Base-by-base conservation (phyloP, 108 stramenopile genomes). In the Licmophora abbreviata region DNA sequence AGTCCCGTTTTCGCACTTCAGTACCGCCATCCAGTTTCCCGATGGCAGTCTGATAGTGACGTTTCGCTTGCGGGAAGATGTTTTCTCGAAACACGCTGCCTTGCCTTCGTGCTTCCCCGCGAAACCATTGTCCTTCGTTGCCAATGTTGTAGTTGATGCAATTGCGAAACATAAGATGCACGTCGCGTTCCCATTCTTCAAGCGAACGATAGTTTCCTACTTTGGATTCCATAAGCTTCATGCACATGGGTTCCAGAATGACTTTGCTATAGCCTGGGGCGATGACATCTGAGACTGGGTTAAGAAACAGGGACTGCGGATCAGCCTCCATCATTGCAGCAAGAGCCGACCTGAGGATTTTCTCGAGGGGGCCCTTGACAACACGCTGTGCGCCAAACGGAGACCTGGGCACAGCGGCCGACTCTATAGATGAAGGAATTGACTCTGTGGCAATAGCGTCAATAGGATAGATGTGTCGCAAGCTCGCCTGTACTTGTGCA, bases 281-380 rank as follows among this genome's bases (percentile, higher is more conserved):
- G 53, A 92, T 87, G 11, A 45, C 80, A 55, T 92, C 90, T n/a
- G 90, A 83, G 14, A 92, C 90, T 48, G 85, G 90, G 50, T 92
- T 84, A 22, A 84, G 59, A 56, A 92, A 92, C 29, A 92, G 58
- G 28, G 58, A 60, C 66, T 84, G 85, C 1, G 79, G 79, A 60
- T 92, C 90, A 29, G 79, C 68, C 36, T 79, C 77, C 40, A 79
- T 83, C 81, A 92, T 77, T 21, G 62, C 62, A 31, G 63, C 49
- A 3, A 92, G 41, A 22, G 80, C 83, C 9, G 75, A 68, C 9
- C 74, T 80, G 33, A 92, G 74, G 50, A 92, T 63, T 33, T 59
- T 57, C 48, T 79, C 77, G 48, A 92, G 52, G 25, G 85, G 76
- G 46, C 77, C 74, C 36, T 68, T 57, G 25, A 76, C 58, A n/a